A percentile compares a stretch with the other conserved stretches of the same genome.
These are phyloP conservation scores for Pugionium dolabratum DNA, from an alignment of 345 rosid genomes.

Conservation along the genomic window DNA sequence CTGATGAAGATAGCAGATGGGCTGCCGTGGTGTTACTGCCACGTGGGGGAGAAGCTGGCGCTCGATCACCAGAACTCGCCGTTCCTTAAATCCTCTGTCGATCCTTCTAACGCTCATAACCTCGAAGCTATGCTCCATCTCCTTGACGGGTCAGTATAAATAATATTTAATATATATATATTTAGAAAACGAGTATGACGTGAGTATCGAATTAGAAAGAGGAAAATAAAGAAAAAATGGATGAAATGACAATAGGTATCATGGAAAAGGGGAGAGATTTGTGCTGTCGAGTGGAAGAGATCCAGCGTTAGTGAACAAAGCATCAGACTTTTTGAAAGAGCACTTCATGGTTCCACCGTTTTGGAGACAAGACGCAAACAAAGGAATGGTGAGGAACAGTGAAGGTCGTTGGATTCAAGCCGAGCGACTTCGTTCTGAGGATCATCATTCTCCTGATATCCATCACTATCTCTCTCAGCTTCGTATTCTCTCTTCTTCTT, in stretches of 20 bases:
- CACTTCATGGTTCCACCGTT: conserved; percentile 74
- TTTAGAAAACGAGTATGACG: neutral
- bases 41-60: conserved; percentile 72
- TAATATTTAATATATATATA: too few relatives aligned
- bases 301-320: conserved; percentile 82
- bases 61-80: conserved; percentile 72
- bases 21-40: conserved; percentile 79
- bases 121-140: conserved; percentile 79
- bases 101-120: conserved; percentile 62
- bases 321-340: conserved; percentile 68
- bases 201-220: neutral
- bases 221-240: neutral
- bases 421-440: conserved; percentile 69
- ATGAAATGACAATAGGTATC: conserved; percentile 47
- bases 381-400: conserved; percentile 62
- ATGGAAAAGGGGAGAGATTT: conserved; percentile 73
- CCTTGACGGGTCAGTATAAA: conserved; percentile 64
- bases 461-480: conserved; percentile 53
- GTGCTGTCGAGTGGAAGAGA: conserved; percentile 72
- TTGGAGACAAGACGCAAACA: conserved; percentile 82
- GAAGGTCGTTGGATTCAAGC: conserved; percentile 85
- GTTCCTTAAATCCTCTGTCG: conserved; percentile 55
- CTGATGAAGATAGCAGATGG: conserved; percentile 56
- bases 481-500: conserved; percentile 38
- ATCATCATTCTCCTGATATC: conserved; percentile 59